Evolutionary conservation across 106 monocot species (phyloP).

Genomic region (Apostasia shenzhenica): DNA sequence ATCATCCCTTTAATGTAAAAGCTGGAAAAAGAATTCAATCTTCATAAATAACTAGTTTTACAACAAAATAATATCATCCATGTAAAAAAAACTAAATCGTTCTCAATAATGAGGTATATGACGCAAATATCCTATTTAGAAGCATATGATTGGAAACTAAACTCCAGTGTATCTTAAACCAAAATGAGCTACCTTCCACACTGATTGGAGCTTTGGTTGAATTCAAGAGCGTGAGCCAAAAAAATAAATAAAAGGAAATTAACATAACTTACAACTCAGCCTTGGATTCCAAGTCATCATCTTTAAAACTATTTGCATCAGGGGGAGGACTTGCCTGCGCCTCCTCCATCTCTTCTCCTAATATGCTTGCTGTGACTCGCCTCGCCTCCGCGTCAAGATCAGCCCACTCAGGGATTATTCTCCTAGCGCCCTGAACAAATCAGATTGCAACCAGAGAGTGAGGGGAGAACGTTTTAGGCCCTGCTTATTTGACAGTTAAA

Average conservation of each 20-base stretch:
- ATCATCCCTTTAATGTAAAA: too few species aligned
- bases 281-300: slow-evolving; percentile 32
- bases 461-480: background rate
- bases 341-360: slow-evolving; percentile 47
- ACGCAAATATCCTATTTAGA: too few species aligned
- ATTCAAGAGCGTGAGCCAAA: background rate
- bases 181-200: too few species aligned
- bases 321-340: slow-evolving; percentile 10
- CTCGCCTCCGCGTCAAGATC: slow-evolving; percentile 82
- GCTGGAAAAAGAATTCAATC: too few species aligned
- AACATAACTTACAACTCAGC: slow-evolving; percentile 31
- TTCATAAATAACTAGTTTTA: too few species aligned
- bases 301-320: slow-evolving; percentile 4
- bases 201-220: background rate
- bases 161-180: too few species aligned
- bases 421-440: slow-evolving; percentile 64
- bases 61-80: too few species aligned
- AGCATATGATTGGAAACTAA: too few species aligned
- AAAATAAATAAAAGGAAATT: background rate
- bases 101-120: too few species aligned
- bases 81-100: too few species aligned
- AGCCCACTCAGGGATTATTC: slow-evolving; percentile 88
- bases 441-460: background rate
- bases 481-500: background rate
- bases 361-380: slow-evolving; percentile 42